Base-by-base conservation (phyloP, 495 filamentous ascomycete species). In the Penicillium arizonense region DNA sequence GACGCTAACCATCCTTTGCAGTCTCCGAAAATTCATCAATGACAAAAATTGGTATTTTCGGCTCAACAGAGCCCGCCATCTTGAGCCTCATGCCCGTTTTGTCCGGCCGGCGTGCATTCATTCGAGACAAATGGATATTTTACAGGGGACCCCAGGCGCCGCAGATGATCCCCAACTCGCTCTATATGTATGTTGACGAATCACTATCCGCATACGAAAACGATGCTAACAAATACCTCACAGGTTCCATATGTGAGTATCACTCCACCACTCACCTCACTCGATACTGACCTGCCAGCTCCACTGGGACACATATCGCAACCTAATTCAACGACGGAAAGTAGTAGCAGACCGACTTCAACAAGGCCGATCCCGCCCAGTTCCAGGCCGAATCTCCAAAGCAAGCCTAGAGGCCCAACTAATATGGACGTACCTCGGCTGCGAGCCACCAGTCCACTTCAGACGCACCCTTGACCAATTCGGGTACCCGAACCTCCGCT, bases 401-500 rank as follows among this genome's bases (percentile, higher is more conserved):
- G 82, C 82, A 0, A 72, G 60, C 35, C 63, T 85, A 4, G 84
- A 86, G 49, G 71, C 79, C 14, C 76, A 81, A 42, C 69, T 87
- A 2, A 81, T 86, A 10, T 87, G 85, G 85, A 75, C 82, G 55
- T 84, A 82, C 47, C 70, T 87, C 0, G 80, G 79, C n/a, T 80
- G 75, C 42, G 82, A 88, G 44, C 82, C 80, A 6, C 84, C 84
- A 0, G 69, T 87, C 14, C 86, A 87, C 56, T 80, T 78, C 52
- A 77, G 85, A 9, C 72, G 85, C 28, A 87, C 85, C 2, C 55
- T 88, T 8, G 85, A 88, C 49, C 84, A 87, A 58, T 87, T 78
- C 47, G 83, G 84, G 0, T 86, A 87, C 53, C 84, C 82, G 0
- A 80, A 81, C 39, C 71, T 87, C 0, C 69, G 76, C 14, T 84